Base-by-base conservation (phyloP, 352 stramenopile genomes). In the Phytophthora multivora region DNA sequence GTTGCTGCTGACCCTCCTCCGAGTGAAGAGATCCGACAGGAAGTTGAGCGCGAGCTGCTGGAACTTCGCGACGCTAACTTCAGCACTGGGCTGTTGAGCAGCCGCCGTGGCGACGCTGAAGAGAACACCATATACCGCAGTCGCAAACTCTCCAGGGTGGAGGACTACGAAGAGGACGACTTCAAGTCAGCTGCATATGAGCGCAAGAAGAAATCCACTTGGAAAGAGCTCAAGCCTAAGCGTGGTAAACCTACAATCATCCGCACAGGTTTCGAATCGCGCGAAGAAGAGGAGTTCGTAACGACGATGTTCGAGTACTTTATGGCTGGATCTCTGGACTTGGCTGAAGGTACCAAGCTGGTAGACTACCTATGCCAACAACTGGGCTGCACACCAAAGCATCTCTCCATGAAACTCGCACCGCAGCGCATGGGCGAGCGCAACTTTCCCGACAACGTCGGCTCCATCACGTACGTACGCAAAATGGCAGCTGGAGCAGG, bases 381-480 rank as follows among this genome's bases (percentile, higher is more conserved):
- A 50, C 69, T 91, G 12, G 47, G 64, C 6, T 89, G 78, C 43
- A 75, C 69, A 2, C 62, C 74, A 16, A 86, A 85, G 69, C 77
- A 77, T 35, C 51, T 91, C 18, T 89, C 80, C 5, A 87, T 90
- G 72, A 91, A 91, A 62, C 66, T 91, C 8, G 82, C 82, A 15
- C 77, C 80, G 7, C 73, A 69, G 16, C 70, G 72, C 11, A 73
- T 80, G 49, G 68, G 71, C 12, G 75, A 89, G 39, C 68, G 67
- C 56, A 82, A 79, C 38, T 88, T 91, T 53, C 77, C 80, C 0
- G 67, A 85, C 31, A 86, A 83, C 33, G 66, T 89, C 31, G 82
- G 77, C 21, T 78, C 59, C 11, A 78, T 89, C 43, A 83, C 68
- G 38, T 89, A 83, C 51, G 51, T 72, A 9, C 73, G 64, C 31